A percentile compares a stretch with the other conserved stretches of the same genome.
Evolutionary conservation across 371 early-diverging fungal genomes (phyloP).

Genomic region (Chytridium lagenaria): DNA sequence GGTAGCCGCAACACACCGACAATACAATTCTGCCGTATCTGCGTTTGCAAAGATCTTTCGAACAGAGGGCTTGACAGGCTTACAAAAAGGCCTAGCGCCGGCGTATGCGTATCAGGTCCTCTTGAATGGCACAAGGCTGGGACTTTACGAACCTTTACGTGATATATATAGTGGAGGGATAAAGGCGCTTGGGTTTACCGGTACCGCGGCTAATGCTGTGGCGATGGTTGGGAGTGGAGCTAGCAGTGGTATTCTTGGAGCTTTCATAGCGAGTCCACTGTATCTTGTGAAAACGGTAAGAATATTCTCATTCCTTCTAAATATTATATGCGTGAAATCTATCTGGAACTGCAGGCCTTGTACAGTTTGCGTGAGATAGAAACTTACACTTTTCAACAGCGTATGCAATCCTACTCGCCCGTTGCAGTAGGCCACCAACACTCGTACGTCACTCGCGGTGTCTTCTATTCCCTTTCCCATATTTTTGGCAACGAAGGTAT

Average conservation of each 20-base stretch:
- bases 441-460: constrained; percentile 69
- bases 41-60: constrained; percentile 79
- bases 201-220: constrained; percentile 26
- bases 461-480: constrained; percentile 65
- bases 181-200: constrained; percentile 19
- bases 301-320: neutral
- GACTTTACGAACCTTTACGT: constrained; percentile 81
- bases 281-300: constrained; percentile 88
- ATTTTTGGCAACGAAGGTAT: constrained; percentile 75
- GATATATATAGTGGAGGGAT: constrained; percentile 21
- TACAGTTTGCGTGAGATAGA: neutral
- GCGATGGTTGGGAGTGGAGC: constrained; percentile 70
- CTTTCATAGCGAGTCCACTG: constrained; percentile 84
- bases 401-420: constrained; percentile 86
- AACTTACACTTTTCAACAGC: constrained; percentile 28
- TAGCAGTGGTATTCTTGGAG: constrained; percentile 79
- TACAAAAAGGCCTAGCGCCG: constrained; percentile 89
- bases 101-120: constrained; percentile 89
- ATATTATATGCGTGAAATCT: neutral
- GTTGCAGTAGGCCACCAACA: constrained; percentile 89
- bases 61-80: constrained; percentile 83
- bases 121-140: constrained; percentile 92
- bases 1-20: constrained; percentile 36
- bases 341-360: neutral
- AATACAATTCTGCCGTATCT: constrained; percentile 80